A percentile compares a stretch with the other conserved stretches of the same genome.
Conservation (phyloP, 108 stramenopile genomes). For the Skeletonema potamos region DNA sequence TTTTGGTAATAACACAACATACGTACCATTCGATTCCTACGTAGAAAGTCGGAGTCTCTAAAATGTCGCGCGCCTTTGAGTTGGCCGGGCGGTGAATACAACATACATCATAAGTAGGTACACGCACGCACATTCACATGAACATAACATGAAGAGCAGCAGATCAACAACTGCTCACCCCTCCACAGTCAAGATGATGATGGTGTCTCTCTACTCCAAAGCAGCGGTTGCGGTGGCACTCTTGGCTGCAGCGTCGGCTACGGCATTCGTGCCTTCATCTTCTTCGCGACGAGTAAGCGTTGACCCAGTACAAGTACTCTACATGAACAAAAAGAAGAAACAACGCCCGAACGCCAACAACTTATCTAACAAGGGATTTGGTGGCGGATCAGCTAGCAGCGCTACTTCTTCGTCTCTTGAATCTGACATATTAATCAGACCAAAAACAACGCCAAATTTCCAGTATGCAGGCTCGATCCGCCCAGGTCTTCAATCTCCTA, state of each 20-base stretch:
- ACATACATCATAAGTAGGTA: too few relatives aligned
- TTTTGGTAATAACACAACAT: too few relatives aligned
- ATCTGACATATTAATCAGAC: slow-evolving; percentile 8
- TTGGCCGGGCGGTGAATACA: too few relatives aligned
- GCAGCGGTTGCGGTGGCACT: background rate
- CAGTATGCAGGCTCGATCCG: slow-evolving; percentile 74
- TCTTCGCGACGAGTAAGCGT: background rate
- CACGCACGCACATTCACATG: too few relatives aligned
- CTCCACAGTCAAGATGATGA: background rate
- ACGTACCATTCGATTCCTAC: too few relatives aligned
- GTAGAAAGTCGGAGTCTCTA: too few relatives aligned
- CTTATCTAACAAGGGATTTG: slow-evolving; percentile 14
- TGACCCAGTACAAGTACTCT: background rate
- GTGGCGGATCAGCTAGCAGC: background rate
- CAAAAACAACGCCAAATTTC: slow-evolving; percentile 44
- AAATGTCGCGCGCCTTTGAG: too few relatives aligned
- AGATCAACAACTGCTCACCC: too few relatives aligned
- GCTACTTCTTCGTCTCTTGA: background rate
- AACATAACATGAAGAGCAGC: too few relatives aligned
- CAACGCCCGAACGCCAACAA: background rate
- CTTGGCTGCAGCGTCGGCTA: background rate
- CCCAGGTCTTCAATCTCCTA: slow-evolving; percentile 70
- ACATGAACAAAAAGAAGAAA: slow-evolving; percentile 37
- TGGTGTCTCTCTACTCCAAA: background rate
- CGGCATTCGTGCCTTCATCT: background rate